Base-by-base conservation (phyloP, 164 flowering plant species). In the Echeveria elegans region DNA sequence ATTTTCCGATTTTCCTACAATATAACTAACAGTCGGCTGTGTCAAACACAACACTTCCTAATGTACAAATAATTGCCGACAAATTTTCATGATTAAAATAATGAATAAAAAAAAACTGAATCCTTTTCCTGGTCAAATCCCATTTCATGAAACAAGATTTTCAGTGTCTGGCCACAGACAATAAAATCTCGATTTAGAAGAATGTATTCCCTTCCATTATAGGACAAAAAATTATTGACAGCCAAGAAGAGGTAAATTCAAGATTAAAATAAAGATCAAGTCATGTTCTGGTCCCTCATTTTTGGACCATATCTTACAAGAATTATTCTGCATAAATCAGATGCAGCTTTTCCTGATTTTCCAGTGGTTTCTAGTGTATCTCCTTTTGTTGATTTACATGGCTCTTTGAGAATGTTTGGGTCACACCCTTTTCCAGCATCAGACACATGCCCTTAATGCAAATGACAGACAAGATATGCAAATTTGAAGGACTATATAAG, bases 311-410 rank as follows among this genome's bases (percentile, higher is more conserved):
- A 19, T 48, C 56, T 21, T 48, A 48, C 56, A 48, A n/a, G 56
- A 48, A 48, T 48, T 48, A 48, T 48, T 48, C 56, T 48, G 56
- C 56, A 48, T 48, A 48, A 48, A 48, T 48, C 26, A 48, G 24
- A n/a, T 48, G 56, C 56, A 48, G 56, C 26, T 48, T 48, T 48
- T 48, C n/a, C 12, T 21, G 5, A n/a, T 48, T 14, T 4, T 48
- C 24, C 5, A n/a, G 1, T n/a, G 23, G 16, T 53, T 53, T 21
- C 14, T 24, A 53, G 56, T 53, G 29, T 53, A 53, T 48, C 60
- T 53, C 16, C 26, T 53, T 53, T 21, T 53, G 16, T 8, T 23
- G 23, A 48, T 53, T 53, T 53, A 53, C 15, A n/a, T 19, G 56
- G 28, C 56, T 50, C 23, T 50, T 50, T 50, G 56, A 26, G 21